Percentiles rank a stretch among this genome's conserved stretches.
Evolutionary conservation across 2,329 filamentous ascomycete genomes (phyloP).

Genomic region (Stagonosporopsis tanaceti): DNA sequence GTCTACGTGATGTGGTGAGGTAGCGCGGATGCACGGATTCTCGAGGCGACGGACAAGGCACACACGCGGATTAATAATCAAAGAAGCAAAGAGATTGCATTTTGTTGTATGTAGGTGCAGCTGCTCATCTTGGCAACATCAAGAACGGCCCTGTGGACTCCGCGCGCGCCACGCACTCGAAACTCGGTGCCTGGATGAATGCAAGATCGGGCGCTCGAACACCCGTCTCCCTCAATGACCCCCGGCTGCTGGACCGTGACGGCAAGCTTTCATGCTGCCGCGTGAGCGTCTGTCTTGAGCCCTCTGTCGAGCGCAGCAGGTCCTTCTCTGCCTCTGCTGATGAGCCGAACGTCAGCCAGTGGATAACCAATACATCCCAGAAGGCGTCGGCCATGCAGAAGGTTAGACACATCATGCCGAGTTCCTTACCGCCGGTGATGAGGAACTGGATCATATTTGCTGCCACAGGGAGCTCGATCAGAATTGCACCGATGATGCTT

Average conservation of each 20-base stretch:
- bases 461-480: conserved; percentile 48
- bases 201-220: not conserved
- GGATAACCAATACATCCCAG: conserved; percentile 29
- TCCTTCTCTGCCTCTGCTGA: conserved; percentile 21
- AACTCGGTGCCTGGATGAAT: not conserved
- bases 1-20: too few species aligned
- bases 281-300: conserved; percentile 5
- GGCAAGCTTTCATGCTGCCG: conserved; percentile 6
- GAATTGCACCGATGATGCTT: conserved; percentile 40
- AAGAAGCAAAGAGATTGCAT: not conserved
- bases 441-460: conserved; percentile 49
- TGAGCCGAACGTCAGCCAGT: conserved; percentile 31
- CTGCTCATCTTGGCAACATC: not conserved
- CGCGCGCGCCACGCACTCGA: not conserved
- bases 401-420: conserved; percentile 50
- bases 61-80: too few species aligned
- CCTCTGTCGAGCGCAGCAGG: conserved; percentile 9
- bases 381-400: conserved; percentile 49
- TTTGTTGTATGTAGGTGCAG: not conserved
- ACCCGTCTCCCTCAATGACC: not conserved
- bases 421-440: conserved; percentile 39
- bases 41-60: not conserved
- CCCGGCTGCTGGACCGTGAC: conserved; percentile 2
- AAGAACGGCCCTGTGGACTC: not conserved
- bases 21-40: not conserved